Evolutionary conservation across 768 basidiomycete species (phyloP).

Genomic region (Amanita exitialis): DNA sequence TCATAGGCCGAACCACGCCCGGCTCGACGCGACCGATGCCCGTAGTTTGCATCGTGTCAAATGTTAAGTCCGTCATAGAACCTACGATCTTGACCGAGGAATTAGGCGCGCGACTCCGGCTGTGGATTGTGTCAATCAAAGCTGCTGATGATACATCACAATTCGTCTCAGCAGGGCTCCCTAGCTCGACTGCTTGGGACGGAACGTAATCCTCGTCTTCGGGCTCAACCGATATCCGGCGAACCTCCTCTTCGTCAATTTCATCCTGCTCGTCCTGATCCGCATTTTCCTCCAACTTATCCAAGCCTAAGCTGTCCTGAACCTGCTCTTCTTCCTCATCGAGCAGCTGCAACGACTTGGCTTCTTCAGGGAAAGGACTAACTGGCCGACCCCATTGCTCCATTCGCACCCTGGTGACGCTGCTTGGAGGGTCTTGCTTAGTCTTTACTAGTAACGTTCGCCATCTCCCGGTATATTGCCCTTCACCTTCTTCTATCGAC

Average conservation of each 20-base stretch:
- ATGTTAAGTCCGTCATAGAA: not conserved
- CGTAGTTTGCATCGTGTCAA: not conserved
- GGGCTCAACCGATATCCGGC: constrained; percentile 16
- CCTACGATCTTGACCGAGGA: not conserved
- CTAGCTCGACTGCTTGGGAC: constrained; percentile 1
- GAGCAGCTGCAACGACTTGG: constrained; percentile 14
- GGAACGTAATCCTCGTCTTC: constrained; percentile 4
- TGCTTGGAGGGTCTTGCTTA: constrained; percentile 58
- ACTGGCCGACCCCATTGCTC: constrained; percentile 61
- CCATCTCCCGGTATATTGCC: constrained; percentile 64
- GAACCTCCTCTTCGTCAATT: constrained; percentile 19
- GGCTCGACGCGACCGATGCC: not conserved
- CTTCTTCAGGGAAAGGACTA: constrained; percentile 47
- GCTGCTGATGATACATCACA: not conserved
- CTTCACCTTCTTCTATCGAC: constrained; percentile 27
- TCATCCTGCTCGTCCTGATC: constrained; percentile 8
- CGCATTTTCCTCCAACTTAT: not conserved
- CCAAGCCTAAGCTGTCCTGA: not conserved
- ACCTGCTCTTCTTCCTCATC: constrained; percentile 9
- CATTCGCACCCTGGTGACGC: constrained; percentile 35
- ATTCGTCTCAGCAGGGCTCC: not conserved
- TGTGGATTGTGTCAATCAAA: not conserved
- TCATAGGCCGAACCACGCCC: no score
- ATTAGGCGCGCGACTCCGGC: not conserved
- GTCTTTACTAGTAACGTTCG: constrained; percentile 45